Evolutionary conservation across 257 asterid genomes (phyloP).

Genomic region (Misopates orontium): DNA sequence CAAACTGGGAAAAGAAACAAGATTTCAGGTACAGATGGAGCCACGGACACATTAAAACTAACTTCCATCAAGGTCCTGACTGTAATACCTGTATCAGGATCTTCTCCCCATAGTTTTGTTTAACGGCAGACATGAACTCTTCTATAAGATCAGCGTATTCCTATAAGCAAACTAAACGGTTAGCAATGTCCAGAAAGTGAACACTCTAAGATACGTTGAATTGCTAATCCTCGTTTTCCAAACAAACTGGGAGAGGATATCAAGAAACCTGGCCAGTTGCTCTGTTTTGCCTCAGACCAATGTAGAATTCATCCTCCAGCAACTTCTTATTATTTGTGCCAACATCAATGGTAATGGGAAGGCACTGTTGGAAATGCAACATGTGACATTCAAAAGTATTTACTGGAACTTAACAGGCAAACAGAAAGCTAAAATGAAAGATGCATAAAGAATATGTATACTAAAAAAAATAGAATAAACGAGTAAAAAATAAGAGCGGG

Average conservation of each 20-base stretch:
- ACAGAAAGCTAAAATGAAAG: background rate
- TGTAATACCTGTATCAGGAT: slow-evolving; percentile 66
- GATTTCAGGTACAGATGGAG: slow-evolving; percentile 7
- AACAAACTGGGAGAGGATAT: slow-evolving; percentile 11
- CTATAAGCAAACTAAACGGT: slow-evolving; percentile 35
- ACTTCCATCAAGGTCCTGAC: background rate
- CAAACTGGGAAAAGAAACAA: slow-evolving; percentile 52
- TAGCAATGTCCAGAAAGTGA: slow-evolving; percentile 13
- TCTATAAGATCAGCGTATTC: slow-evolving; percentile 83
- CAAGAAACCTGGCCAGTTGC: slow-evolving; percentile 72
- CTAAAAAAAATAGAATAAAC: no score
- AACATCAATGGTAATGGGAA: slow-evolving; percentile 87
- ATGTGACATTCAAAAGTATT: background rate
- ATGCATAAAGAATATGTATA: no score
- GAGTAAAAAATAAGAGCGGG: background rate
- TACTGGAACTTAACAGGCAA: background rate
- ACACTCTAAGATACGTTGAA: slow-evolving; percentile 9
- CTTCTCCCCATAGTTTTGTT: slow-evolving; percentile 89
- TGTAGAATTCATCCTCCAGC: slow-evolving; percentile 83
- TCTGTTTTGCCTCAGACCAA: slow-evolving; percentile 79
- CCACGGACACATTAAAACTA: slow-evolving; percentile 9
- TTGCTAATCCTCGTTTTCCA: slow-evolving; percentile 1
- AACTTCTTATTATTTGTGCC: slow-evolving; percentile 82
- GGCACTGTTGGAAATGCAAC: slow-evolving; percentile 51
- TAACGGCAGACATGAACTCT: slow-evolving; percentile 85